Evolutionary conservation across 2,329 filamentous ascomycete species (phyloP), one percentile per base, ranked within the genome.

Genomic region (Fusarium sp.): DNA sequence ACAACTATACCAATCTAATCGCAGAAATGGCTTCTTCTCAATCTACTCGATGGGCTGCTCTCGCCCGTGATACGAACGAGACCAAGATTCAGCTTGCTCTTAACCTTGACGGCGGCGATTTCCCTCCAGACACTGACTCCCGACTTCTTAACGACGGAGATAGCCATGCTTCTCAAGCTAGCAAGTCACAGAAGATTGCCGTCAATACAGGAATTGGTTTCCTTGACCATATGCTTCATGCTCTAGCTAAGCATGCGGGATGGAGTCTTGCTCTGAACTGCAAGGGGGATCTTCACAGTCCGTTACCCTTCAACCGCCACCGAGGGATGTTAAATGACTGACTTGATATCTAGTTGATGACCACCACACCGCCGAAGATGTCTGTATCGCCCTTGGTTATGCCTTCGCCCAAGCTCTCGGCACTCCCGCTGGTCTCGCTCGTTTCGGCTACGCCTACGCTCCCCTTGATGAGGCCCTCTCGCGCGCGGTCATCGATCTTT

Each of bases 211-310:
- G 96, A 74, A 97, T 99, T 83, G 96, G 96, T 68, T 99, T 99
- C 84, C 88, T 99, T 64, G 96, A 99, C 85, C 96, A 99, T 87
- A 98, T 99, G 96, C 89, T 98, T 57, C 96, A 99, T 84, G 96
- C 96, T 11, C 89, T 98, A 63, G 94, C 96, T 57, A 98, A 99
- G 85, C 96, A 99, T 84, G 91, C 93, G 11, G 96, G 96, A 72
- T 98, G 96, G 96, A 96, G 93, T 85, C 84, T 99, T 77, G 91
- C 91, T 38, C 86, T 99, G 65, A 87, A 90, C 74, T 97, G 94
- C 83, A 90, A 92, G 82, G 96, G 96, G 62, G 96, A 99, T 84
- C 85, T 98, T 60, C 93, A 97, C 86, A 98, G 94, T 96, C 84
- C 75, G 90, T 88, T 45, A 38, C n/a, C 54, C n/a, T 41, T 64